Evolutionary conservation across 2,329 filamentous ascomycete species (phyloP).

Genomic region (Diaporthe amygdali): DNA sequence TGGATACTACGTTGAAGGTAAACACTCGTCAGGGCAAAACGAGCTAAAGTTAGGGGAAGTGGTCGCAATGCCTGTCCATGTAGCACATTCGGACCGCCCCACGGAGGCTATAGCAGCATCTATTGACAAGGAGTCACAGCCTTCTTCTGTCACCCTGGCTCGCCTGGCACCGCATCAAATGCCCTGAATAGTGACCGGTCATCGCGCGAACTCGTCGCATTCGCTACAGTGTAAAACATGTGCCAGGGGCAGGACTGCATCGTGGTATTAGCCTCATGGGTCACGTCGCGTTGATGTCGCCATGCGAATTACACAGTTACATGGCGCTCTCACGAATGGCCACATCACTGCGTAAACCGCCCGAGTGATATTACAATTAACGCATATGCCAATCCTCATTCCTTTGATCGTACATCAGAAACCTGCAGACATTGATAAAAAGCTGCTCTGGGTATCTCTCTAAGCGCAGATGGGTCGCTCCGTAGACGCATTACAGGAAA

Average conservation of each 20-base stretch:
- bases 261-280: neutral
- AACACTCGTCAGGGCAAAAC: neutral
- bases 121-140: neutral
- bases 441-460: slow-evolving; percentile 2
- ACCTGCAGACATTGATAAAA: neutral
- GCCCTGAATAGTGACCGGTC: neutral
- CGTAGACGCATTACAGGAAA: neutral
- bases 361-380: neutral
- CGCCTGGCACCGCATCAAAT: neutral
- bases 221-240: neutral
- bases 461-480: neutral
- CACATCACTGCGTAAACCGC: neutral
- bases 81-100: neutral
- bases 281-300: neutral
- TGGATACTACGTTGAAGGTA: neutral
- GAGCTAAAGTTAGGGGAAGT: neutral
- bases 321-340: neutral
- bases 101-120: neutral
- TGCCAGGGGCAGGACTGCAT: neutral
- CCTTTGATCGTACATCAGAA: neutral
- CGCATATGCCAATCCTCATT: too few relatives aligned
- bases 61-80: neutral
- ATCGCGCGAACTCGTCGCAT: neutral
- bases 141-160: neutral
- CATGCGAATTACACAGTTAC: neutral